Evolutionary conservation across 2,329 filamentous ascomycete species (phyloP), one percentile per base, ranked within the genome.

Genomic region (Fusarium circinatum): DNA sequence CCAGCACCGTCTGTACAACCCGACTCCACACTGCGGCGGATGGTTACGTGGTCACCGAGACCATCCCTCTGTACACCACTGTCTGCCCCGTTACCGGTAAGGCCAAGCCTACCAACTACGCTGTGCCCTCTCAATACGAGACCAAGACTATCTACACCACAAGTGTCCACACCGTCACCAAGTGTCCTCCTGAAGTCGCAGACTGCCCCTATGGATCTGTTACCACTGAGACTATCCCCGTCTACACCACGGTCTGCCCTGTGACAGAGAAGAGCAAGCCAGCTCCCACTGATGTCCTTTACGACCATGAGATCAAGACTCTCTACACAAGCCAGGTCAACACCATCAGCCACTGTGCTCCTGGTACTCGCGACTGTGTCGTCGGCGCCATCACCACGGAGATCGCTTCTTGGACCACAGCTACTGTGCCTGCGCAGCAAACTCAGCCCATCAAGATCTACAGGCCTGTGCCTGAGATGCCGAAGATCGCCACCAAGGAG

Each of bases 291-390:
- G 49, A 66, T 49, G 66, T 61, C 34, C 65, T 76, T 28, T 51
- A 48, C 62, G 48, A 74, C 24, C 66, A 67, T 49, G 75, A 76
- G 36, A 79, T 76, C 22, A 78, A 77, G 75, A 85, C 87, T 76
- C 82, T 89, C 80, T 89, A 86, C 84, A 82, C 84, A 76, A 89
- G 87, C 76, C 84, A 85, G 78, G 83, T 85, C 71, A 83, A 86
- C 71, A 89, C 87, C 78, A 82, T 89, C 82, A 89, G 86, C 76
- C 86, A 85, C 41, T 90, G 88, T 80, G 84, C 83, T 59, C 82
- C 87, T 47, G 83, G 81, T 63, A 85, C 88, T 70, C 84, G 84
- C 73, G 80, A 88, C 86, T 90, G 89, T 78, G 78, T 79, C 15
- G 78, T 80, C 62, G 80, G 81, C 39, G 70, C 78, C 24, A 75